These are phyloP conservation scores for Nakaseomyces kungkrabaensis DNA, from an alignment of 1,139 yeast species.

Conservation along the genomic window DNA sequence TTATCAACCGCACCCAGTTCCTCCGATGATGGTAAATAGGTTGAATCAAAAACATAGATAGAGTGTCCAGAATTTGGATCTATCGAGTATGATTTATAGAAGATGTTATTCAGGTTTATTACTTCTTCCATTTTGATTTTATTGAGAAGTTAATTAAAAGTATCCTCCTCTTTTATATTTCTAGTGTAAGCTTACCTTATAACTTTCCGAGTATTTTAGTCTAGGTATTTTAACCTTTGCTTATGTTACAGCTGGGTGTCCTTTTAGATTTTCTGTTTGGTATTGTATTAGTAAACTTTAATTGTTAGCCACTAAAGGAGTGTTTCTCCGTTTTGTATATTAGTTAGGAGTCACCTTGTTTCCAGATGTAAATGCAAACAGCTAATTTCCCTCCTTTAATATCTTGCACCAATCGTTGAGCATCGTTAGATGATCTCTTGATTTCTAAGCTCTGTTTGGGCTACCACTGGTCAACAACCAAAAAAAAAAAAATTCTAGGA, in stretches of 20 bases:
- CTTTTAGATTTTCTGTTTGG: too few relatives aligned
- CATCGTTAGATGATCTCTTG: background rate
- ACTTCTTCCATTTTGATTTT: conserved; percentile 18
- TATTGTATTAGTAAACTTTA: too few relatives aligned
- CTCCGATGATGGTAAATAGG: conserved; percentile 51
- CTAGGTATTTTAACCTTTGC: too few relatives aligned
- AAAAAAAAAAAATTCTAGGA: background rate
- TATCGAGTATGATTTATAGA: conserved; percentile 46
- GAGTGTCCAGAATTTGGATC: conserved; percentile 60
- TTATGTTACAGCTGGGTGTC: too few relatives aligned
- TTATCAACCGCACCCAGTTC: conserved; percentile 26
- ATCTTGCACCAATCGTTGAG: background rate
- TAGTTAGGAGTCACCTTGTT: too few relatives aligned
- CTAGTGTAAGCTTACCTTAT: too few relatives aligned
- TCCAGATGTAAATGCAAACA: too few relatives aligned
- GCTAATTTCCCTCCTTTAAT: too few relatives aligned
- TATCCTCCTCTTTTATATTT: background rate
- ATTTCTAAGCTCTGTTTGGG: too few relatives aligned
- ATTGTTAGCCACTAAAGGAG: too few relatives aligned
- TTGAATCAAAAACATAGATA: conserved; percentile 63
- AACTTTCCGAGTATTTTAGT: background rate
- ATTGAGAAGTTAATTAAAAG: background rate
- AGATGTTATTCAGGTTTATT: conserved; percentile 38
- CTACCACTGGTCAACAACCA: background rate
- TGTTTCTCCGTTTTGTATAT: too few relatives aligned